Evolutionary conservation across 1,284 basidiomycete genomes (phyloP).

Genomic region (Sutorius eximius): DNA sequence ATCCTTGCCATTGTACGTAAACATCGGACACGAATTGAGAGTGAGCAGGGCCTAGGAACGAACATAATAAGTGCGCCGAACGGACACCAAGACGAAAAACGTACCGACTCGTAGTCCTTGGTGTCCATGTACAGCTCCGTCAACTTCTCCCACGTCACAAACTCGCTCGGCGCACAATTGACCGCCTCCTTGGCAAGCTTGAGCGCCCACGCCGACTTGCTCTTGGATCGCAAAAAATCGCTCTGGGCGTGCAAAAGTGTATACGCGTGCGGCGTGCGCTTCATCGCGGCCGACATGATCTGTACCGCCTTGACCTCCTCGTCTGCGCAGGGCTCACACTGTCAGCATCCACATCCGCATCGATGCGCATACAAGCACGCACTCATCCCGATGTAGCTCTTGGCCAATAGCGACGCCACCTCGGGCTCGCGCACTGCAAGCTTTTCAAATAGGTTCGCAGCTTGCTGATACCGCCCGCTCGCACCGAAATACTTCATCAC

Average conservation of each 20-base stretch:
- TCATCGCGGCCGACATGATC: slow-evolving; percentile 85
- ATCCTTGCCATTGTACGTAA: slow-evolving; percentile 97
- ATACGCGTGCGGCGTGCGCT: slow-evolving; percentile 87
- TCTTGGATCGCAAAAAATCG: slow-evolving; percentile 89
- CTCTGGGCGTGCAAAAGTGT: slow-evolving; percentile 93
- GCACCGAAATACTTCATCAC: slow-evolving; percentile 98
- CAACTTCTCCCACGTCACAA: slow-evolving; percentile 97
- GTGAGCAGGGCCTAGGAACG: slow-evolving; percentile 75
- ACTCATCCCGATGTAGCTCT: slow-evolving; percentile 98
- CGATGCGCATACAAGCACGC: slow-evolving; percentile 30
- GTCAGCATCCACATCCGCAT: not conserved
- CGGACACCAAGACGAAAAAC: slow-evolving; percentile 11
- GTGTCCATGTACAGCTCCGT: slow-evolving; percentile 94
- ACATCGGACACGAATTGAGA: slow-evolving; percentile 99
- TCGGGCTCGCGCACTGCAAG: slow-evolving; percentile 85
- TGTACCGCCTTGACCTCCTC: slow-evolving; percentile 98
- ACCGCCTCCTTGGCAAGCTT: slow-evolving; percentile 93
- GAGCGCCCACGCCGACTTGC: slow-evolving; percentile 85
- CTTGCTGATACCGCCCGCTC: slow-evolving; percentile 83
- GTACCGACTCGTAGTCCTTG: slow-evolving; percentile 78
- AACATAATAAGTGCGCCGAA: slow-evolving; percentile 43
- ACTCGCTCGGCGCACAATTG: slow-evolving; percentile 97
- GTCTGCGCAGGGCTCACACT: slow-evolving; percentile 48
- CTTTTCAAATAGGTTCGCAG: slow-evolving; percentile 95
- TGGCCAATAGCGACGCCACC: slow-evolving; percentile 85